Conservation (phyloP, 495 filamentous ascomycete species). For the Bathelium albidoporum region DNA sequence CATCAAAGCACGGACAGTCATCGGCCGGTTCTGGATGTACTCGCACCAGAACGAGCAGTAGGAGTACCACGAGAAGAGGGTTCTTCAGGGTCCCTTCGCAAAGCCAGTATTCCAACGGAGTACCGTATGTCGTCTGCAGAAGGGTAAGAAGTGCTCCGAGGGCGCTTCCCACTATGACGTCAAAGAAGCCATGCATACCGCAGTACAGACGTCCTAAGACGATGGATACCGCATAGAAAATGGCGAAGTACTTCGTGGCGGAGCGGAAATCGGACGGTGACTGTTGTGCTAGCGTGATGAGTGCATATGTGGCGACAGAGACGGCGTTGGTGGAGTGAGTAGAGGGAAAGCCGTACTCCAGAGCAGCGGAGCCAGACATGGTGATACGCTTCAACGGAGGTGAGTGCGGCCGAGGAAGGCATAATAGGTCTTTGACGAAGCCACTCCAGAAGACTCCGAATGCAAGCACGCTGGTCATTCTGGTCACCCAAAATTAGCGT, state of each 20-base stretch:
- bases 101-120: constrained; percentile 57
- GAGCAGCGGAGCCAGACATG: constrained; percentile 86
- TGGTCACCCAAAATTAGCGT: constrained; percentile 25
- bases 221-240: constrained; percentile 83
- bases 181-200: constrained; percentile 96
- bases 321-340: constrained; percentile 96
- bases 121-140: constrained; percentile 61
- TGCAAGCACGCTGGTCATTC: constrained; percentile 80
- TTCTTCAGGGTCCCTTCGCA: constrained; percentile 45
- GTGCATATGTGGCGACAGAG: constrained; percentile 77
- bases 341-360: constrained; percentile 95
- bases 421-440: constrained; percentile 87
- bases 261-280: constrained; percentile 40
- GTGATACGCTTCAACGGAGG: constrained; percentile 90
- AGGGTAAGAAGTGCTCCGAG: constrained; percentile 61
- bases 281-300: constrained; percentile 52
- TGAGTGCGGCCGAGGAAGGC: constrained; percentile 86
- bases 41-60: constrained; percentile 65
- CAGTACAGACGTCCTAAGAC: constrained; percentile 86
- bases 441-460: constrained; percentile 87
- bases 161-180: constrained; percentile 67
- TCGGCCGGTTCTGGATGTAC: constrained; percentile 94
- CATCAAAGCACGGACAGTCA: constrained; percentile 95
- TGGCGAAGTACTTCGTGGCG: constrained; percentile 51
- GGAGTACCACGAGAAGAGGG: constrained; percentile 48